Evolutionary conservation across 164 flowering plant species (phyloP), one percentile per base, ranked within the genome.

Genomic region (Aristolochia contorta): DNA sequence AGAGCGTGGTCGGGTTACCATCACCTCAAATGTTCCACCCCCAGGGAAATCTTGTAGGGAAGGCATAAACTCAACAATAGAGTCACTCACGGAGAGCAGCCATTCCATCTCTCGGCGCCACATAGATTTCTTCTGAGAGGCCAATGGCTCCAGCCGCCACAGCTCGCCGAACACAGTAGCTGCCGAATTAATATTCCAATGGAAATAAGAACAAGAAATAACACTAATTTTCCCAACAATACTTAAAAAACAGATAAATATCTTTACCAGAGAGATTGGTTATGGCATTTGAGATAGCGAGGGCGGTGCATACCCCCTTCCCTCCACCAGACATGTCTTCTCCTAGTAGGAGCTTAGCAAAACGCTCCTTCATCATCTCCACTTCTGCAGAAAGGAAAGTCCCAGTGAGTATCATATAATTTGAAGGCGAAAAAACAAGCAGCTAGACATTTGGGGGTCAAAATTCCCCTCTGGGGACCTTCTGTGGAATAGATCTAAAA

Each of bases 281-380:
- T 19, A 87, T 89, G 73, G 94, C 93, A 45, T 89, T 89, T 1
- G 91, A 87, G 60, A 86, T 82, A 1, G 96, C 89, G 3, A 89
- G 82, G 23, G 96, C 96, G 2, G 86, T 82, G 58, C 84, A 80
- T 0, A 89, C 91, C 43, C 96, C 96, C 54, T 85, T 83, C 4
- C 90, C 88, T 33, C 91, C 84, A 46, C 94, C 96, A 0, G 96
- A 89, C 96, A 87, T 86, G 59, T 89, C 96, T 67, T 89, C 96
- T 48, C 91, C 96, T 0, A 89, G 82, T 16, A 89, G 76, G 57
- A 89, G 82, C 76, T 86, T 89, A 0, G 94, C 82, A 54, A 89
- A 89, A 20, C 86, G 65, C 70, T 89, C 94, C 75, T 85, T 87
- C 90, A 89, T 87, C 80, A 82, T 57, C 62, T 82, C 90, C 30